These are phyloP conservation scores for Xylaria hypoxylon DNA, from an alignment of 2,329 filamentous ascomycete genomes.

Conservation along the genomic window DNA sequence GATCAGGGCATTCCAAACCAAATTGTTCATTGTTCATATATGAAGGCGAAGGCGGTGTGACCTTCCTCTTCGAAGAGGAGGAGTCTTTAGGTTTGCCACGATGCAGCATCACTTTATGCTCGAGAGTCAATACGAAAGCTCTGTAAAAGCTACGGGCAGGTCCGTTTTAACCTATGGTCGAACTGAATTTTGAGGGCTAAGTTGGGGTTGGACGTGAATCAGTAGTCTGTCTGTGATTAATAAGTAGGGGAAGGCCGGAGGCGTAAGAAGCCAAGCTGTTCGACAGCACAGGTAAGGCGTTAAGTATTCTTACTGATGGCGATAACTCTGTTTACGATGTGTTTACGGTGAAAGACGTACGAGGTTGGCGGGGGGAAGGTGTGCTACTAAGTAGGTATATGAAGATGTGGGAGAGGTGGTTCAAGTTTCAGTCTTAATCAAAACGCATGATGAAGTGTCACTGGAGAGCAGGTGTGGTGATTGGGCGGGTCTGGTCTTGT, in stretches of 20 bases:
- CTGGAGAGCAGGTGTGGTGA: conserved; percentile 30
- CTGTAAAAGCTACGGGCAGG: neutral
- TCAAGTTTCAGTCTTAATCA: conserved; percentile 30
- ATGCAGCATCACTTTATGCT: conserved; percentile 40
- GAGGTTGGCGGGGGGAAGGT: conserved; percentile 33
- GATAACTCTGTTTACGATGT: conserved; percentile 33
- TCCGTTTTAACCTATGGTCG: conserved; percentile 18
- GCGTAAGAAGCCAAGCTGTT: conserved; percentile 8
- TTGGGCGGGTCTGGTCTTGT: conserved; percentile 38
- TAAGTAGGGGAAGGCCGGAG: neutral
- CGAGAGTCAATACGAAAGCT: conserved; percentile 1
- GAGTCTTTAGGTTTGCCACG: conserved; percentile 50
- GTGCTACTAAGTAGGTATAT: conserved; percentile 27
- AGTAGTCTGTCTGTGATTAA: neutral
- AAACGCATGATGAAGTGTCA: conserved; percentile 47
- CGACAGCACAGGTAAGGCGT: neutral
- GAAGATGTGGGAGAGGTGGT: neutral
- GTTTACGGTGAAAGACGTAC: conserved; percentile 28
- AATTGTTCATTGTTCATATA: conserved; percentile 77
- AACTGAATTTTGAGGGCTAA: neutral
- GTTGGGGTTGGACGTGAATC: neutral
- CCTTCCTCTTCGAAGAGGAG: conserved; percentile 59
- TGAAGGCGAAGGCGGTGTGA: conserved; percentile 69
- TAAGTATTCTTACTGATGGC: conserved; percentile 22
- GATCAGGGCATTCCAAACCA: conserved; percentile 58